Conservation (phyloP, 306 rosid genomes). For the Morella rubra region DNA sequence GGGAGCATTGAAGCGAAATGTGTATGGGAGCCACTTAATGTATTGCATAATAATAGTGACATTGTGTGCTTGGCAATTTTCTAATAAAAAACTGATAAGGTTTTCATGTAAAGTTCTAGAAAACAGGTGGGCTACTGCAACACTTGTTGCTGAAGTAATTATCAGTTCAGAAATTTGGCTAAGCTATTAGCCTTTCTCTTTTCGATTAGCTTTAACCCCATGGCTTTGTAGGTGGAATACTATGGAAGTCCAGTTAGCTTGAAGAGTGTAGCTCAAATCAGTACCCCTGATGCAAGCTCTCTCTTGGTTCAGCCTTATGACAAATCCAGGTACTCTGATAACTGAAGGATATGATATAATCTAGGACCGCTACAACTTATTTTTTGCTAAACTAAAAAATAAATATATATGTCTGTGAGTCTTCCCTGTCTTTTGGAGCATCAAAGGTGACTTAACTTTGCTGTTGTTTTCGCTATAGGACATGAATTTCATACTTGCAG, state of each 20-base stretch:
- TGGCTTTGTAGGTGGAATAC: slow-evolving; percentile 79
- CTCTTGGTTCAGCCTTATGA: slow-evolving; percentile 87
- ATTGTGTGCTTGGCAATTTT: not conserved
- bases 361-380: slow-evolving; percentile 10
- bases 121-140: not conserved
- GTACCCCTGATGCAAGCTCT: slow-evolving; percentile 86
- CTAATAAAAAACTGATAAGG: not conserved
- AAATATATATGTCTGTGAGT: not conserved
- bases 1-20: not conserved
- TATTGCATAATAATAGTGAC: not conserved
- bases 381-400: not conserved
- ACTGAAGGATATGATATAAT: slow-evolving; percentile 17
- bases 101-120: not conserved
- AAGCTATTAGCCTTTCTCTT: slow-evolving; percentile 11
- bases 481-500: slow-evolving; percentile 3
- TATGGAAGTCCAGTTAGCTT: slow-evolving; percentile 90
- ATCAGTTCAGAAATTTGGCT: slow-evolving; percentile 8
- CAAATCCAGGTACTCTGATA: slow-evolving; percentile 73
- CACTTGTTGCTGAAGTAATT: not conserved
- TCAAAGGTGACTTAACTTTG: not conserved
- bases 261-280: slow-evolving; percentile 96
- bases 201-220: slow-evolving; percentile 17
- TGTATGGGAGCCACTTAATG: not conserved
- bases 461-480: slow-evolving; percentile 8
- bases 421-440: not conserved